phyloP scores from a whole-genome alignment of 768 basidiomycete genomes.

The Crassisporium funariophilum region DNA sequence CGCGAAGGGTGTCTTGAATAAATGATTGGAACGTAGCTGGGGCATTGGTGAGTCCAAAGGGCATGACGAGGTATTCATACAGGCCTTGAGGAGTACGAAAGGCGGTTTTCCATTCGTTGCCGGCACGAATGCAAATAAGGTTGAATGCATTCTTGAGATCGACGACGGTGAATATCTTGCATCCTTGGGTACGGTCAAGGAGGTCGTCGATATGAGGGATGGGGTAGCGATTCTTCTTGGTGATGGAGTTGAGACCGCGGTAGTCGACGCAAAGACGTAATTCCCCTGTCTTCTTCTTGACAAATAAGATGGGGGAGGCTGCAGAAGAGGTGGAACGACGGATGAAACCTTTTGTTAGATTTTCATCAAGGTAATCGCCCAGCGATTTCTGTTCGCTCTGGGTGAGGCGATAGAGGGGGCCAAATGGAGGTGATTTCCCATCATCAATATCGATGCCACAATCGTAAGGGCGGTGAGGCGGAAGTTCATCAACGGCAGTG shows the following conservation, averaged over 20 bases:
- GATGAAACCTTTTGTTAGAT: slow-evolving; percentile 35
- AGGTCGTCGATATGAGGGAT: slow-evolving; percentile 31
- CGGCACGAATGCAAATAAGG: slow-evolving; percentile 17
- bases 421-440: slow-evolving; percentile 12
- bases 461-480: slow-evolving; percentile 37
- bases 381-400: slow-evolving; percentile 33
- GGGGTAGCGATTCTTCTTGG: slow-evolving; percentile 33
- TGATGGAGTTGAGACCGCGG: slow-evolving; percentile 35
- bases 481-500: slow-evolving; percentile 25
- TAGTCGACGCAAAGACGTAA: slow-evolving; percentile 35
- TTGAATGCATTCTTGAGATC: slow-evolving; percentile 28
- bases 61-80: slow-evolving; percentile 44
- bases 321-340: slow-evolving; percentile 30
- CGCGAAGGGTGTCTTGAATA: slow-evolving; percentile 41
- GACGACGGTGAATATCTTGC: slow-evolving; percentile 33
- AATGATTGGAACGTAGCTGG: slow-evolving; percentile 45
- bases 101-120: slow-evolving; percentile 47
- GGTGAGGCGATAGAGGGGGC: slow-evolving; percentile 11
- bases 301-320: slow-evolving; percentile 35
- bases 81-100: slow-evolving; percentile 39
- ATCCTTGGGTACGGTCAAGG: slow-evolving; percentile 20
- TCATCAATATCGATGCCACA: slow-evolving; percentile 35
- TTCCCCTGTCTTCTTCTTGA: slow-evolving; percentile 34
- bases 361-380: slow-evolving; percentile 18
- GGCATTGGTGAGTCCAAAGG: slow-evolving; percentile 39